Conservation (phyloP, 257 asterid species). For the Ilex asprella region DNA sequence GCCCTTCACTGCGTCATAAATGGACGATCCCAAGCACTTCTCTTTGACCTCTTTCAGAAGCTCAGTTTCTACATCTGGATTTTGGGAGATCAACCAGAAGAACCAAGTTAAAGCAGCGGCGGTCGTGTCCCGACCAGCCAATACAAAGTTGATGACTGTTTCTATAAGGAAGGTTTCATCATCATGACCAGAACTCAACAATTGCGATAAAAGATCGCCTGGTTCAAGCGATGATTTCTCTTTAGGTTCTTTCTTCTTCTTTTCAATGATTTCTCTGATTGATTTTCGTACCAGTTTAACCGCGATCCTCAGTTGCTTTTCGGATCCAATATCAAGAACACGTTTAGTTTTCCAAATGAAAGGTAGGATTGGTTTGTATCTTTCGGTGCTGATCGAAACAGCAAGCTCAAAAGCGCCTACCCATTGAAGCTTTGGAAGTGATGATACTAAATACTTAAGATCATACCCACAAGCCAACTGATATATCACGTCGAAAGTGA, state of each 20-base stretch:
- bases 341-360: conserved; percentile 8
- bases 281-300: conserved; percentile 6
- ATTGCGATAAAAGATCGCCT: conserved; percentile 11
- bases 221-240: not conserved
- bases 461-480: conserved; percentile 4
- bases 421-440: conserved; percentile 5
- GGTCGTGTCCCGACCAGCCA: conserved; percentile 10
- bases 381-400: not conserved
- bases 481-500: conserved; percentile 13
- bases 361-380: conserved; percentile 1
- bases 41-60: not conserved
- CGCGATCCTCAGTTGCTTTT: conserved; percentile 3
- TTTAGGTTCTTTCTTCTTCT: not conserved
- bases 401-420: conserved; percentile 11
- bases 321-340: conserved; percentile 14
- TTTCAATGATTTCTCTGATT: conserved; percentile 3
- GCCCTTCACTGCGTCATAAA: too few species aligned
- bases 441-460: conserved; percentile 1
- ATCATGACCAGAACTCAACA: not conserved
- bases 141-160: conserved; percentile 9
- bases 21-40: not conserved
- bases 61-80: conserved; percentile 9
- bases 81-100: conserved; percentile 8
- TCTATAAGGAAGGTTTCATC: not conserved
- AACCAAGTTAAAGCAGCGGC: conserved; percentile 21